Percentiles rank a stretch among this genome's conserved stretches.
These are phyloP conservation scores for Phanerochaete carnosa DNA, from an alignment of 768 basidiomycete genomes.

Conservation along the genomic window DNA sequence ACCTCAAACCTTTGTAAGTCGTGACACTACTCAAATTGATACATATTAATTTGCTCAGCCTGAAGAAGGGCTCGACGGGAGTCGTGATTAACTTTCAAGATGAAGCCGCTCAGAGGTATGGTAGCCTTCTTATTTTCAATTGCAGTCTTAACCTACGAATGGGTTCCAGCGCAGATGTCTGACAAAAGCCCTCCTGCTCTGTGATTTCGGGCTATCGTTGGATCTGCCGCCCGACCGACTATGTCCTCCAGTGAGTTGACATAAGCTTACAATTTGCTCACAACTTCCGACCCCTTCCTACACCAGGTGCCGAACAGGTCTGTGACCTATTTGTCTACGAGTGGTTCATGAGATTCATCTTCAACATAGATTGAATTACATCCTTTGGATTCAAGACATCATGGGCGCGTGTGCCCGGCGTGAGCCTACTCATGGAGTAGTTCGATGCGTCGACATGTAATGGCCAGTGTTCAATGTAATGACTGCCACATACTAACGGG, in stretches of 20 bases:
- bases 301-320: slow-evolving; percentile 72
- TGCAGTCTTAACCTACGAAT: background rate
- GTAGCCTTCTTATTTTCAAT: background rate
- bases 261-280: background rate
- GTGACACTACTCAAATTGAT: background rate
- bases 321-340: no score
- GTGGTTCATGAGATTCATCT: background rate
- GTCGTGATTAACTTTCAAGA: slow-evolving; percentile 73
- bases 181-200: slow-evolving; percentile 72
- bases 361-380: slow-evolving; percentile 70
- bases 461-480: slow-evolving; percentile 17
- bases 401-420: slow-evolving; percentile 19
- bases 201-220: slow-evolving; percentile 68
- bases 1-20: slow-evolving; percentile 52
- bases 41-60: slow-evolving; percentile 13
- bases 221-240: slow-evolving; percentile 66
- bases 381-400: slow-evolving; percentile 82
- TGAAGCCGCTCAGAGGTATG: slow-evolving; percentile 64
- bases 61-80: slow-evolving; percentile 21
- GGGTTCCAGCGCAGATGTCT: slow-evolving; percentile 49
- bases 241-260: slow-evolving; percentile 75
- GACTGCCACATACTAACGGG: background rate
- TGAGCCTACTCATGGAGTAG: background rate
- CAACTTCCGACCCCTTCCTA: background rate
- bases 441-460: slow-evolving; percentile 73